These are phyloP conservation scores for Phoenix roebelenii DNA, from an alignment of 176 grass and related monocot species.

Conservation along the genomic window DNA sequence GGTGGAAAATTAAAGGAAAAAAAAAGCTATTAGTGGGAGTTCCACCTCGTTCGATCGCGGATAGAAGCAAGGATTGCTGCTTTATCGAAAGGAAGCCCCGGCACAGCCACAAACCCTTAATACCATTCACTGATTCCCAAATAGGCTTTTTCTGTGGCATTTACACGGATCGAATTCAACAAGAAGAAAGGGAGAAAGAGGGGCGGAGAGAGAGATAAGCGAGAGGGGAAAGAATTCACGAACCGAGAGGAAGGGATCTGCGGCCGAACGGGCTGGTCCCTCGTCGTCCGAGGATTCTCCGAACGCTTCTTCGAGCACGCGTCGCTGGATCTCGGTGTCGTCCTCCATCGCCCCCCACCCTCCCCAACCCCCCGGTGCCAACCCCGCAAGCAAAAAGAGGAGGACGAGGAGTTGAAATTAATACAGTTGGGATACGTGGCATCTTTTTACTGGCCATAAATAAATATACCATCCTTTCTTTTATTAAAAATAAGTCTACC, in stretches of 20 bases:
- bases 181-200: neutral
- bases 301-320: slow-evolving; percentile 34
- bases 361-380: no score
- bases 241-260: neutral
- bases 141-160: neutral
- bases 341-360: neutral
- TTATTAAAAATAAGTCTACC: no score
- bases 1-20: neutral
- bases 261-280: neutral
- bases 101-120: slow-evolving; percentile 55
- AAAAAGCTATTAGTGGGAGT: no score
- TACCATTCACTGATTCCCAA: slow-evolving; percentile 32
- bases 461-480: no score
- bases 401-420: no score
- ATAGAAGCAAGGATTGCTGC: slow-evolving; percentile 38
- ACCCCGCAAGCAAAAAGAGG: no score
- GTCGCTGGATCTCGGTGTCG: slow-evolving; percentile 7
- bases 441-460: no score
- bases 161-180: neutral
- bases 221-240: no score
- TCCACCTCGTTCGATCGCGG: slow-evolving; percentile 36
- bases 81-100: slow-evolving; percentile 28
- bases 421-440: no score
- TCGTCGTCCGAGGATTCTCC: slow-evolving; percentile 46
- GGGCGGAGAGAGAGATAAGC: neutral